Conservation (phyloP, 371 early-diverging fungal genomes). For the Enterocytospora artemiae region DNA sequence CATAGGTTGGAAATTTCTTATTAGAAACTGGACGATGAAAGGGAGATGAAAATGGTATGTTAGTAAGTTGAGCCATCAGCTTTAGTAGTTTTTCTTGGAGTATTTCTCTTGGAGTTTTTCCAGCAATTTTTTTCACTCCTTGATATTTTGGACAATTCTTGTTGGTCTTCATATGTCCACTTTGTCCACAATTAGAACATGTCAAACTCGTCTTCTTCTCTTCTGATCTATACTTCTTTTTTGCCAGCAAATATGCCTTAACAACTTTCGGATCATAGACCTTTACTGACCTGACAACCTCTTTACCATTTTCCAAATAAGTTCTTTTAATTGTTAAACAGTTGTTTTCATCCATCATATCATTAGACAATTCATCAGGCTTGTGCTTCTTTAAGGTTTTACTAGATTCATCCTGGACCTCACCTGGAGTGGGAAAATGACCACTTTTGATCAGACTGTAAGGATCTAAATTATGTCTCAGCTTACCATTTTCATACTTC, state of each 20-base stretch:
- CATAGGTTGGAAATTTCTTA: conserved; percentile 58
- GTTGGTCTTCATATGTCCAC: conserved; percentile 59
- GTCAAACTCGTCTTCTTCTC: conserved; percentile 50
- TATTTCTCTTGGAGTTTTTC: conserved; percentile 33
- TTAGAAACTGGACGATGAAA: conserved; percentile 58
- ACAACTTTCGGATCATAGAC: conserved; percentile 51
- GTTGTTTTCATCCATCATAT: conserved; percentile 7
- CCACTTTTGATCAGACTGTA: background rate
- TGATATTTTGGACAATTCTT: conserved; percentile 57
- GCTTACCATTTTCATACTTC: conserved; percentile 11
- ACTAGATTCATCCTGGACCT: background rate
- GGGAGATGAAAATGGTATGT: conserved; percentile 52
- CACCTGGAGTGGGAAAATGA: background rate
- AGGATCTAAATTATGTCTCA: background rate
- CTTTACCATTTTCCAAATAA: conserved; percentile 22
- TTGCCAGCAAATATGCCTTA: conserved; percentile 56
- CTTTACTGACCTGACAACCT: conserved; percentile 43
- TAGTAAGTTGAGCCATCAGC: conserved; percentile 35
- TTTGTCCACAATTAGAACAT: conserved; percentile 58
- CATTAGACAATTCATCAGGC: background rate
- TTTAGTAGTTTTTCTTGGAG: conserved; percentile 43
- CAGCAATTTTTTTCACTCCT: conserved; percentile 21
- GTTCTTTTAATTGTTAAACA: conserved; percentile 53
- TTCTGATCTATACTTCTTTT: conserved; percentile 47
- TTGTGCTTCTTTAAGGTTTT: background rate